phyloP scores from a whole-genome alignment of 257 asterid genomes.

The Forsythia viridissima region DNA sequence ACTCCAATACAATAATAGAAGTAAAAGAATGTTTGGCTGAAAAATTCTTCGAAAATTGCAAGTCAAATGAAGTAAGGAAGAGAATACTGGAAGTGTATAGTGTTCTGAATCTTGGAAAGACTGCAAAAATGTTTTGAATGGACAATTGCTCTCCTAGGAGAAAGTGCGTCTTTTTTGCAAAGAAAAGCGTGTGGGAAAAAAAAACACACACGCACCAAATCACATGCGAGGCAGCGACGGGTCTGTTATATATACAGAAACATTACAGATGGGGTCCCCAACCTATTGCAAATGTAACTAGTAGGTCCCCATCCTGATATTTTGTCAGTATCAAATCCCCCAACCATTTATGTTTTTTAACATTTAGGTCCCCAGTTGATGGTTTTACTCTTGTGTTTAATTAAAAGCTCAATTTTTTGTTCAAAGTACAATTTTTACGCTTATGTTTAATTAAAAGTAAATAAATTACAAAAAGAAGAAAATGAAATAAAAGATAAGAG shows the following conservation, averaged over 20 bases:
- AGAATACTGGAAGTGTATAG: conserved; percentile 12
- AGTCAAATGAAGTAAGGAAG: not conserved
- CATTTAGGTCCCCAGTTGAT: no score
- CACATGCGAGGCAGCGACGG: not conserved
- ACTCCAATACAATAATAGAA: conserved; percentile 18
- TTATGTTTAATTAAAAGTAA: no score
- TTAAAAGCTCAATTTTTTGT: no score
- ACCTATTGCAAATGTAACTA: not conserved
- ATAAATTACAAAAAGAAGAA: no score
- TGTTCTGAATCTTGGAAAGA: conserved; percentile 35
- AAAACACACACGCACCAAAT: not conserved
- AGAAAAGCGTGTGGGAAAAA: not conserved
- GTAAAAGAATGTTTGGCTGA: conserved; percentile 8
- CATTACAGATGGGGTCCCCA: not conserved
- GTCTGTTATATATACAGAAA: no score
- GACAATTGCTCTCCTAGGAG: not conserved
- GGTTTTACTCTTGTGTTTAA: no score
- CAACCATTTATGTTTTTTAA: no score
- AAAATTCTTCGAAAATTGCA: not conserved
- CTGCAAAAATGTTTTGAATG: not conserved
- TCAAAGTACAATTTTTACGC: no score
- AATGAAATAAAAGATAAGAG: no score
- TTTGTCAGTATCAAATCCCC: no score
- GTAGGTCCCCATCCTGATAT: not conserved
- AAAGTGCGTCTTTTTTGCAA: not conserved